Conservation (phyloP, 805 yeast species). For the Saccharomycopsis capsularis region DNA sequence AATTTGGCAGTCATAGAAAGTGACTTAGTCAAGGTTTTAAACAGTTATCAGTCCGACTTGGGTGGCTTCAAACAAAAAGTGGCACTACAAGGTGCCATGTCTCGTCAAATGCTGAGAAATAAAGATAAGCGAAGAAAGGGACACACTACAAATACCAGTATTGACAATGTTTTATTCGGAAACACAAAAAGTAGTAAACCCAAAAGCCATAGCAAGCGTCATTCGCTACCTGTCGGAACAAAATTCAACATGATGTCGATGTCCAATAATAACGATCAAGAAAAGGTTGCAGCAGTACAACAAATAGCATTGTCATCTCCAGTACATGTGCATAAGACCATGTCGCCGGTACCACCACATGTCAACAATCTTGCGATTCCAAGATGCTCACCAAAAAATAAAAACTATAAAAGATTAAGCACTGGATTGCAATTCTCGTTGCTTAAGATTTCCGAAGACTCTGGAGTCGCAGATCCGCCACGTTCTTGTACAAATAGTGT, state of each 20-base stretch:
- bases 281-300: neutral
- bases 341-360: neutral
- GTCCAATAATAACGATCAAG: neutral
- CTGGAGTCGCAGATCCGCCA: neutral
- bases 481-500: too few species aligned
- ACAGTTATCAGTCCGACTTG: neutral
- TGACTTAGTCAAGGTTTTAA: neutral
- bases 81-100: neutral
- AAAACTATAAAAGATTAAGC: conserved; percentile 25
- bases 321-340: neutral
- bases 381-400: conserved; percentile 12
- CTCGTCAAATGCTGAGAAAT: neutral
- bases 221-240: conserved; percentile 9
- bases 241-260: conserved; percentile 8
- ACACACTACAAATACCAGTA: neutral
- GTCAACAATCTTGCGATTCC: neutral
- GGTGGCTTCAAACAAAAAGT: neutral
- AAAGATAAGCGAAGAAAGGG: neutral
- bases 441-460: conserved; percentile 27
- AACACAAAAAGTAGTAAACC: neutral
- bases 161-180: neutral
- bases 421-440: conserved; percentile 27
- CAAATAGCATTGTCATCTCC: neutral
- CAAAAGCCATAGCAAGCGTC: neutral
- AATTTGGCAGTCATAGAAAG: conserved; percentile 3